These are phyloP conservation scores for Botryosphaeria dothidea DNA, from an alignment of 2,329 filamentous ascomycete genomes.

Conservation along the genomic window DNA sequence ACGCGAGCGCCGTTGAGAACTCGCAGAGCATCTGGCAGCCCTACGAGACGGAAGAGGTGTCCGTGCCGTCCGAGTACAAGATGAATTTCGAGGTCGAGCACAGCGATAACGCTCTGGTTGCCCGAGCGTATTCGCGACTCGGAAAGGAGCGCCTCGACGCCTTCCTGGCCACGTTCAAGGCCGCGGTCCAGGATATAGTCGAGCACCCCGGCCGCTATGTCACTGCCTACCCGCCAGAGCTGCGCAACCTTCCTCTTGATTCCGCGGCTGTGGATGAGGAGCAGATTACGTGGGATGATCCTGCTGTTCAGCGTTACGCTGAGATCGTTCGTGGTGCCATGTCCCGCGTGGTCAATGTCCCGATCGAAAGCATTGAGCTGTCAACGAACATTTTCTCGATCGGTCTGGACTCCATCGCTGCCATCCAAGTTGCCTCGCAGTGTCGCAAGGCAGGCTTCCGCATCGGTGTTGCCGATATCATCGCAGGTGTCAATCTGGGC, in stretches of 20 bases:
- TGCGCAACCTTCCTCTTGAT: constrained; percentile 10
- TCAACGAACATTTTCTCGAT: constrained; percentile 20
- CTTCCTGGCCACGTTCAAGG: constrained; percentile 7
- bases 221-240: not conserved
- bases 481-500: constrained; percentile 15
- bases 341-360: constrained; percentile 13
- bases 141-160: constrained; percentile 14
- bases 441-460: constrained; percentile 15
- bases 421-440: constrained; percentile 17
- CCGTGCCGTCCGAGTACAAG: constrained; percentile 17
- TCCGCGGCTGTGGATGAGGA: not conserved
- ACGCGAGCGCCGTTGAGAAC: not conserved
- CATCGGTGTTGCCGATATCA: constrained; percentile 17
- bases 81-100: constrained; percentile 20
- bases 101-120: not conserved
- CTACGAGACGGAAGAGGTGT: constrained; percentile 16
- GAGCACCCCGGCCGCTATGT: constrained; percentile 16
- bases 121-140: constrained; percentile 12
- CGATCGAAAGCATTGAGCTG: constrained; percentile 8
- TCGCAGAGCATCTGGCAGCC: constrained; percentile 16
- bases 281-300: constrained; percentile 13
- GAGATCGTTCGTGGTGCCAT: constrained; percentile 15
- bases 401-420: constrained; percentile 19
- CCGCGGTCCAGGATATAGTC: constrained; percentile 15
- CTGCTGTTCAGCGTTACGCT: constrained; percentile 16